phyloP scores from a whole-genome alignment of 1,284 basidiomycete genomes.

The Ustilago esculenta region DNA sequence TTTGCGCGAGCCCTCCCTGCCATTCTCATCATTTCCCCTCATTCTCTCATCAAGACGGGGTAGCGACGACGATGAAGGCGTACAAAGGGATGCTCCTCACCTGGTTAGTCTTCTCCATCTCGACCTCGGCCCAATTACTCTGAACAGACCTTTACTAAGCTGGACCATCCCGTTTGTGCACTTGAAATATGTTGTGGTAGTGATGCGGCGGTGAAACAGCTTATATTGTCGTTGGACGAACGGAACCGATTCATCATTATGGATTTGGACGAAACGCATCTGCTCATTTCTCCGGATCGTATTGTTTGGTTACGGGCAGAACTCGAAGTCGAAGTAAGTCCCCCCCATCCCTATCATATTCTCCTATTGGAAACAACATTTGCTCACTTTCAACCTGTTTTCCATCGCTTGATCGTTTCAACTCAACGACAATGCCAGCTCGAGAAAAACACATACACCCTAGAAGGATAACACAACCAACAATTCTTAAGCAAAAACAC shows the following conservation, averaged over 20 bases:
- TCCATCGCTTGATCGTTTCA: no score
- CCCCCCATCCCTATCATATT: background rate
- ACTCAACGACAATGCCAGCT: no score
- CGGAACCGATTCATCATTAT: conserved; percentile 78
- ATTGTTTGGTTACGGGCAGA: conserved; percentile 78
- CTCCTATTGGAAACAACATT: background rate
- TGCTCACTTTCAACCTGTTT: no score
- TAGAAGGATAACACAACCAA: conserved; percentile 35
- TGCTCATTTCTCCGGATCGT: conserved; percentile 82
- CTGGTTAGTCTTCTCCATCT: conserved; percentile 71
- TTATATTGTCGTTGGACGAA: conserved; percentile 83
- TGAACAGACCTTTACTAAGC: no score
- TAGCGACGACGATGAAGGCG: conserved; percentile 74
- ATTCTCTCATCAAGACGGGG: no score
- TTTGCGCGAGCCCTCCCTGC: no score
- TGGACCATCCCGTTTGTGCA: no score
- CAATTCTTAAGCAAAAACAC: no score
- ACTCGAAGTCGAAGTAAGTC: conserved; percentile 79
- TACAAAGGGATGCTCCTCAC: conserved; percentile 79
- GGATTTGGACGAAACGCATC: conserved; percentile 83
- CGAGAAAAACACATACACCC: conserved; percentile 62
- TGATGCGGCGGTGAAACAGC: conserved; percentile 89
- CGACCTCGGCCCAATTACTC: no score
- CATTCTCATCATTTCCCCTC: no score
- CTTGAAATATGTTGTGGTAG: no score